A percentile compares a stretch with the other conserved stretches of the same genome.
Evolutionary conservation across 1,139 yeast genomes (phyloP).

Genomic region (Kluyveromyces sp.): DNA sequence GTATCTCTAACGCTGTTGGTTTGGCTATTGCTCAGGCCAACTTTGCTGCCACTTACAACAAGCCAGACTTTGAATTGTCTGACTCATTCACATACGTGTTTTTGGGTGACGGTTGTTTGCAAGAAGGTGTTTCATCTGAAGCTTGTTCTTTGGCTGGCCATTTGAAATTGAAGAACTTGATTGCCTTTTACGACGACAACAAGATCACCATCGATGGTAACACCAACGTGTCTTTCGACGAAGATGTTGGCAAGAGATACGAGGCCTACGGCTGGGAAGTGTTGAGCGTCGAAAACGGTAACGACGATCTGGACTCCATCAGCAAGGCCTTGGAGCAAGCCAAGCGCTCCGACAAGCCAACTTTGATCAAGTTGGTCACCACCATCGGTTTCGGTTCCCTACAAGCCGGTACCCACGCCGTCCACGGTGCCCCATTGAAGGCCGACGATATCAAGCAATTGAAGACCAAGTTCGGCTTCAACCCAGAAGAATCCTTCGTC

Average conservation of each 20-base stretch:
- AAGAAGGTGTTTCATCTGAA: conserved; percentile 97
- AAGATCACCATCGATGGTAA: conserved; percentile 95
- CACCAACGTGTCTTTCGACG: conserved; percentile 88
- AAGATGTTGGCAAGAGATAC: conserved; percentile 80
- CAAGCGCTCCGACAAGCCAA: conserved; percentile 73
- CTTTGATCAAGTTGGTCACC: conserved; percentile 82
- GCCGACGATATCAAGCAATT: conserved; percentile 86
- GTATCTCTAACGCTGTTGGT: conserved; percentile 95
- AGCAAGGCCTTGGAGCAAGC: conserved; percentile 67
- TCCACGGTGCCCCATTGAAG: conserved; percentile 97
- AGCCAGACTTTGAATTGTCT: conserved; percentile 65
- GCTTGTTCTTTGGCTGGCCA: conserved; percentile 96
- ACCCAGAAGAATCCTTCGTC: conserved; percentile 72
- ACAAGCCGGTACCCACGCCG: conserved; percentile 79
- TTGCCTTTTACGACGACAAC: conserved; percentile 96
- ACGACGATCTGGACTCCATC: conserved; percentile 68
- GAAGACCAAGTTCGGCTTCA: conserved; percentile 79
- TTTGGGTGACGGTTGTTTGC: conserved; percentile 97
- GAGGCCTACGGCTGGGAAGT: conserved; percentile 95
- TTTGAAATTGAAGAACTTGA: conserved; percentile 86
- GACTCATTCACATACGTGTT: conserved; percentile 74
- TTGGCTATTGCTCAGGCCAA: conserved; percentile 91
- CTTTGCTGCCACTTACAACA: conserved; percentile 89
- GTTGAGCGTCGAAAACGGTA: conserved; percentile 69
- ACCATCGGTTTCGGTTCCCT: conserved; percentile 93